These are phyloP conservation scores for Deakozyma indianensis DNA, from an alignment of 805 yeast species.

Conservation along the genomic window DNA sequence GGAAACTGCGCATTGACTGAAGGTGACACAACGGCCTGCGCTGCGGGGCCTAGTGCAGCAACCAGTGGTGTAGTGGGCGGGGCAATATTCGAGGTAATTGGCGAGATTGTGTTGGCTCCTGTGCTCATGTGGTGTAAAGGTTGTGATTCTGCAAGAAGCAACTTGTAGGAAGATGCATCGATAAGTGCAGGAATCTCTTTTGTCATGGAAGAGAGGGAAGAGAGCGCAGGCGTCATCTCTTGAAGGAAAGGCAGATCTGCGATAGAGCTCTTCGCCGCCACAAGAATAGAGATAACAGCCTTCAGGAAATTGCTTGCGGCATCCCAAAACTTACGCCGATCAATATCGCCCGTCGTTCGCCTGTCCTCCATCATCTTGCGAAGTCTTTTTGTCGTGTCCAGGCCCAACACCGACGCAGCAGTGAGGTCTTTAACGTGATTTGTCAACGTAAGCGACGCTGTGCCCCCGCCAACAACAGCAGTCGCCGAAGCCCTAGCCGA, in stretches of 20 bases:
- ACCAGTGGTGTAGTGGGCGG: conserved; percentile 24
- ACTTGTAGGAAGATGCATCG: conserved; percentile 44
- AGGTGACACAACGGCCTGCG: conserved; percentile 20
- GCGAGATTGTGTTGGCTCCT: background rate
- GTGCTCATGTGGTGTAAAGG: conserved; percentile 1
- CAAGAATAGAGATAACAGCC: conserved; percentile 69
- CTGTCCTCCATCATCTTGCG: conserved; percentile 38
- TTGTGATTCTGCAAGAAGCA: conserved; percentile 9
- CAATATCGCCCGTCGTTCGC: conserved; percentile 32
- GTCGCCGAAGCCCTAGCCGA: conserved; percentile 25
- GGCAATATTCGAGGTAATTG: conserved; percentile 6
- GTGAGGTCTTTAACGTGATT: conserved; percentile 64
- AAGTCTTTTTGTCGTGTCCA: conserved; percentile 65
- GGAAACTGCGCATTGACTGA: background rate
- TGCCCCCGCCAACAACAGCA: conserved; percentile 9
- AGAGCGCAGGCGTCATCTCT: conserved; percentile 67
- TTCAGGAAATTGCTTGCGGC: conserved; percentile 71
- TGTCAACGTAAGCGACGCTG: conserved; percentile 31
- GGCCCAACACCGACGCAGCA: conserved; percentile 59
- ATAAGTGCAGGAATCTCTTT: conserved; percentile 83
- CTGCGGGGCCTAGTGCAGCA: conserved; percentile 27
- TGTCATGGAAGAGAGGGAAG: conserved; percentile 72
- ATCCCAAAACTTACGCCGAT: conserved; percentile 65
- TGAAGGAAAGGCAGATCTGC: conserved; percentile 65
- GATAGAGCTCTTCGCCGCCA: conserved; percentile 71